Percentiles rank a stretch among this genome's conserved stretches.
phyloP scores from a whole-genome alignment of 2,329 filamentous ascomycete genomes.

The Talaromyces albobiverticillius region DNA sequence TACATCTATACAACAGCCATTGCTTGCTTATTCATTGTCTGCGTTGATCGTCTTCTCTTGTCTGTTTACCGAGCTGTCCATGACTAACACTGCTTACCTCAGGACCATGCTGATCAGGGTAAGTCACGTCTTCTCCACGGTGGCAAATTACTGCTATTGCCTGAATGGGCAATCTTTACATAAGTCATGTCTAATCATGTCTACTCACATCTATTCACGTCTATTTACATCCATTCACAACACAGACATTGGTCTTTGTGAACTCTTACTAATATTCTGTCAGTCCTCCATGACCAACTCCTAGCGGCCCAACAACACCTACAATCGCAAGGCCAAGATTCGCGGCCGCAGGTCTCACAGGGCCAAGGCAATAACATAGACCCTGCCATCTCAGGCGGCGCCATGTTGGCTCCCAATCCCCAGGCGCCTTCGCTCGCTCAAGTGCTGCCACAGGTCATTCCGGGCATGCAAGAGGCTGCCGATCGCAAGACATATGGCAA shows the following conservation, averaged over 20 bases:
- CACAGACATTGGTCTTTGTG: no score
- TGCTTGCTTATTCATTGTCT: background rate
- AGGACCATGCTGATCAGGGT: conserved; percentile 45
- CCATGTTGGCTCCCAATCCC: conserved; percentile 43
- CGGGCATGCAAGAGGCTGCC: conserved; percentile 30
- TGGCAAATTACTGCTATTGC: background rate
- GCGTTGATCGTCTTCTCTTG: background rate
- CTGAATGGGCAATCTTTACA: background rate
- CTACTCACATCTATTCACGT: no score
- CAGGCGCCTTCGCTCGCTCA: conserved; percentile 17
- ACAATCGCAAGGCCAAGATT: conserved; percentile 44
- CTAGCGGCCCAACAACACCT: conserved; percentile 49
- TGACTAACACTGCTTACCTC: background rate
- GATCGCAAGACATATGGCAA: conserved; percentile 68
- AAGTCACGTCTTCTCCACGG: conserved; percentile 22
- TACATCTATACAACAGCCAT: no score
- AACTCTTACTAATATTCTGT: no score
- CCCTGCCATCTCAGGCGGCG: conserved; percentile 54
- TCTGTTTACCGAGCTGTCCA: background rate
- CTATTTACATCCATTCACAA: no score
- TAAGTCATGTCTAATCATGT: background rate
- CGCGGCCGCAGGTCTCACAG: conserved; percentile 39
- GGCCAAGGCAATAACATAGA: conserved; percentile 58
- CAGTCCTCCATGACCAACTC: conserved; percentile 64
- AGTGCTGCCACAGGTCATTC: conserved; percentile 28